phyloP scores from a whole-genome alignment of 306 rosid genomes.

The Acacia acuminata region DNA sequence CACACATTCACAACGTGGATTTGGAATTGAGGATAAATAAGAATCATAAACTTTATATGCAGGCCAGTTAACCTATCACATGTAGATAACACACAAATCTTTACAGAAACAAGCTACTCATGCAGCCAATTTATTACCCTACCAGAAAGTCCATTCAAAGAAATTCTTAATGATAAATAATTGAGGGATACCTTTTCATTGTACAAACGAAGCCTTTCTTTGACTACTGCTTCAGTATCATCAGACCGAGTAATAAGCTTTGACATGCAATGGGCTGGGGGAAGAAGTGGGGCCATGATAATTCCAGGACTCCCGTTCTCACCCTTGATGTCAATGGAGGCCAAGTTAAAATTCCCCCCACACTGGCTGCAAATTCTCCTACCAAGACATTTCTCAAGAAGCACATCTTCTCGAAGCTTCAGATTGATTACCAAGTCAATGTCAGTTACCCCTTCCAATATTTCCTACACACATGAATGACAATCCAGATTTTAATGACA shows the following conservation, averaged over 20 bases:
- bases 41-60: background rate
- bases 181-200: conserved; percentile 62
- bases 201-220: conserved; percentile 79
- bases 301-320: conserved; percentile 71
- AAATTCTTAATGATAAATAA: conserved; percentile 6
- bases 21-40: background rate
- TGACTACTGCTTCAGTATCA: conserved; percentile 76
- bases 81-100: background rate
- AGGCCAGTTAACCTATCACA: background rate
- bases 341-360: conserved; percentile 83
- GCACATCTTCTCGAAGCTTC: conserved; percentile 78
- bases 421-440: conserved; percentile 92
- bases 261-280: conserved; percentile 85
- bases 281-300: conserved; percentile 92
- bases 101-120: background rate
- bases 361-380: conserved; percentile 89
- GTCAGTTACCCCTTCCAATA: conserved; percentile 76
- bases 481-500: conserved; percentile 16
- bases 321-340: conserved; percentile 66
- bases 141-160: background rate
- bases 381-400: conserved; percentile 92
- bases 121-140: background rate
- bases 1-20: background rate
- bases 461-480: conserved; percentile 58
- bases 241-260: conserved; percentile 87